phyloP scores from a whole-genome alignment of 257 asterid genomes.

The Solanum phureja region DNA sequence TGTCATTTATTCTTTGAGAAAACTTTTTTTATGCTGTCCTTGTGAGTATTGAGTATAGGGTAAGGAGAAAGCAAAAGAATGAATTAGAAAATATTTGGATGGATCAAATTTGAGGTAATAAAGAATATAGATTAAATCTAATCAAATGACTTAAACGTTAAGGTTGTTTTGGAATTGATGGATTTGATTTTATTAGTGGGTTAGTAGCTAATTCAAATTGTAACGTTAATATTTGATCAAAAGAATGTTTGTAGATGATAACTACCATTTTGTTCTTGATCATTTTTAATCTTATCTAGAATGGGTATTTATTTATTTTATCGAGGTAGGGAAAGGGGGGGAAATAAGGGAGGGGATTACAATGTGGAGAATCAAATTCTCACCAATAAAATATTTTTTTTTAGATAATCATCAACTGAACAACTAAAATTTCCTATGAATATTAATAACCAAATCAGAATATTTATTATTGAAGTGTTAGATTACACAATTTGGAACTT shows the following conservation, averaged over 20 bases:
- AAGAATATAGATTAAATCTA: background rate
- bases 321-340: fast-evolving
- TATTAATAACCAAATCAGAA: background rate
- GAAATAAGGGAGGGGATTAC: too few species aligned
- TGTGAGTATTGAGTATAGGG: background rate
- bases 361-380: too few species aligned
- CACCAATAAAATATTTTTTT: too few species aligned
- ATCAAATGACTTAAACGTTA: background rate
- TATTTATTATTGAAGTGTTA: background rate
- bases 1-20: background rate
- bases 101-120: background rate
- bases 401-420: too few species aligned
- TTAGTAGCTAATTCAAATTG: too few species aligned
- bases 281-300: background rate
- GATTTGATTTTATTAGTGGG: too few species aligned
- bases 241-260: background rate
- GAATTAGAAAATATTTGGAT: background rate
- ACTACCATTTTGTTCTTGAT: background rate
- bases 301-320: background rate
- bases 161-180: background rate
- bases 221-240: background rate
- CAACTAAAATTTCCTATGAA: fast-evolving
- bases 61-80: background rate
- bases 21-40: background rate
- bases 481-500: background rate